Base-by-base conservation (phyloP, 805 yeast species). In the Phaffomyces thermotolerans region DNA sequence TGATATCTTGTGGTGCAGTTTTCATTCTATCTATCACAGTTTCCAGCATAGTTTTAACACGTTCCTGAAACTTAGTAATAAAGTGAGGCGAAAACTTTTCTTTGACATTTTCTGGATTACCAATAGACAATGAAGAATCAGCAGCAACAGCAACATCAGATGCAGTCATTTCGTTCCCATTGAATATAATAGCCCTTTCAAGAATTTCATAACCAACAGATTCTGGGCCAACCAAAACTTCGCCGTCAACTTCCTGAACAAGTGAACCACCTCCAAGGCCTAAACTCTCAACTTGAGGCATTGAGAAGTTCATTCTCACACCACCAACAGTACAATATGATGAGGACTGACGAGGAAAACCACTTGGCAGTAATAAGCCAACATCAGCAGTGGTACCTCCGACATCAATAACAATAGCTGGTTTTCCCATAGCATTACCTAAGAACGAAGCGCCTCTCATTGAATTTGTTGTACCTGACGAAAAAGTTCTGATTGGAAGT, bases 381-480 rank as follows among this genome's bases (percentile, higher is more conserved):
- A 71, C 73, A 52, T 72, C 77, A 17, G 76, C 60, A 6, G 77
- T 73, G 6, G 77, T 72, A 4, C 77, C 78, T 17, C 77, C 78
- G 39, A 72, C 68, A 52, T 72, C 77, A 33, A 67, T 66, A 8
- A 73, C 75, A 39, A 70, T 58, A 15, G 64, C 57, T 37, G 51
- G 48, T 36, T 59, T 49, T 5, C 59, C 63, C 12, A 44, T 50
- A 48, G 34, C 56, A 39, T 33, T 63, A 38, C 48, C 46, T 8
- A 72, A 56, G 50, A 71, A 69, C 0, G 73, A 63, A 2, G 78
- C 77, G 34, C 74, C 75, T 48, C 74, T 55, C 75, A 71, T 69
- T 4, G 74, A 69, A 48, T 71, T 70, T 7, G 75, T 72, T 4
- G 76, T 72, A 37, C 78, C 76, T 4, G 76, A 71, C 5, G 75